Percentiles rank a stretch among this genome's conserved stretches.
phyloP scores from a whole-genome alignment of 192 early-diverging fungal genomes.

The Helicostylum pulchrum region DNA sequence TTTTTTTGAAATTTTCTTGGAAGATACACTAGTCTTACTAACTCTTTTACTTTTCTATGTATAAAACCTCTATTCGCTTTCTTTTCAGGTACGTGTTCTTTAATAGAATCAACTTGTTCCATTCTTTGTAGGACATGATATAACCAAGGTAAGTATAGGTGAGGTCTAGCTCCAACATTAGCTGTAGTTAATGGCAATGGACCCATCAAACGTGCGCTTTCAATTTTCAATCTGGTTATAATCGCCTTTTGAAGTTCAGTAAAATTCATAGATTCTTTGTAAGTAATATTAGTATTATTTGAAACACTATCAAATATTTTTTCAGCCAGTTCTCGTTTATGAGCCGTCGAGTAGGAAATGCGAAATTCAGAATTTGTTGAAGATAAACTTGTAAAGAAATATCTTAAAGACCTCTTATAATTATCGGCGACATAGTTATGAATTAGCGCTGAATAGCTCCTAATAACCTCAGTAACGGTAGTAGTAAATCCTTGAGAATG shows the following conservation, averaged over 20 bases:
- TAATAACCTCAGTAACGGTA: not conserved
- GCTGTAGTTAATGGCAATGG: not conserved
- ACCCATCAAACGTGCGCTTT: not conserved
- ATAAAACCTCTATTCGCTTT: conserved; percentile 1
- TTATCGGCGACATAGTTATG: not conserved
- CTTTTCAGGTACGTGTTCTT: not conserved
- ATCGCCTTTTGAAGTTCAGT: not conserved
- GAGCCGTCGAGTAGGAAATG: not conserved
- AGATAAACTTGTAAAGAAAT: not conserved
- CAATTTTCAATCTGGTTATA: not conserved
- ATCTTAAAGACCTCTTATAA: not conserved
- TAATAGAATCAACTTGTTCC: conserved; percentile 1
- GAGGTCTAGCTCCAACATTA: not conserved
- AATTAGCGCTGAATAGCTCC: not conserved
- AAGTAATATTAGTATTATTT: not conserved
- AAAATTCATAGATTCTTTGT: not conserved
- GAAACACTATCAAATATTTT: not conserved
- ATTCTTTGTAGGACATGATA: conserved; percentile 9
- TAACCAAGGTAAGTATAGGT: conserved; percentile 10
- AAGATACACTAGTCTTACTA: not conserved
- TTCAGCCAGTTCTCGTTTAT: not conserved
- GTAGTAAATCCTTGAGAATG: too few species aligned
- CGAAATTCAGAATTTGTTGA: not conserved
- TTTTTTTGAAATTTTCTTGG: not conserved
- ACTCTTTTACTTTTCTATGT: not conserved